Base-by-base conservation (phyloP, 352 stramenopile species). In the Blastocystis sp. region DNA sequence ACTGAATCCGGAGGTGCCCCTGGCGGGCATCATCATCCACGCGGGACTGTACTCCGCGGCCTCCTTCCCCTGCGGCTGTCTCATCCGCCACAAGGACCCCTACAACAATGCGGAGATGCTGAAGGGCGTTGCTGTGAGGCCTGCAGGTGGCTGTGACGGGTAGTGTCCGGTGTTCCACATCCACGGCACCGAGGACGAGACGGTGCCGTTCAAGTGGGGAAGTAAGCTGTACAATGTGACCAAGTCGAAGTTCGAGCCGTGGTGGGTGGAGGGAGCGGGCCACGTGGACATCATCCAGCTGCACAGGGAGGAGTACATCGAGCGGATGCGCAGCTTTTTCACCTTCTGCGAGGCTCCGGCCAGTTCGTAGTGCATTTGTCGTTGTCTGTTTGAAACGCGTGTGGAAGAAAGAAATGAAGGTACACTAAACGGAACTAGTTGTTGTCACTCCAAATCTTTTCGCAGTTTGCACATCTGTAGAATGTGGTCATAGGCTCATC, bases 401-500 rank as follows among this genome's bases (percentile, higher is more conserved):
- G 48, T 57, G 6, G 48, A 57, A 57, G 48, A 57, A 57, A 57
- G 6, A 57, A 7, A 57, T 19, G 19, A 81, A 48, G 66, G 71
- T 81, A 81, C 71, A 81, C 7, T 52, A 52, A 81, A 52, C 34
- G 42, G 40, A n/a, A 77, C 45, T 87, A 81, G 54, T 89, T 91
- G 54, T 92, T 90, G 89, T 96, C 94, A 90, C 95, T 96, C 97
- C 96, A 99, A 90, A 98, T 95, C 91, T 98, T 94, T 88, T 94
- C 96, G 91, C 96, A 99, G 89, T 97, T 94, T 52, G 97, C 94
- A 90, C 97, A 99, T 91, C 98, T 98, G 93, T 99, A 99, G 92
- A 99, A 99, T n/a, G 96, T 97, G 63, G 96, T 99, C 93, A 97
- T 98, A 3, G 95, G 95, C 90, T 98, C 95, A 89, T 98, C 95